Conservation (phyloP, 176 grass and related monocot species). For the Pharus latifolius region DNA sequence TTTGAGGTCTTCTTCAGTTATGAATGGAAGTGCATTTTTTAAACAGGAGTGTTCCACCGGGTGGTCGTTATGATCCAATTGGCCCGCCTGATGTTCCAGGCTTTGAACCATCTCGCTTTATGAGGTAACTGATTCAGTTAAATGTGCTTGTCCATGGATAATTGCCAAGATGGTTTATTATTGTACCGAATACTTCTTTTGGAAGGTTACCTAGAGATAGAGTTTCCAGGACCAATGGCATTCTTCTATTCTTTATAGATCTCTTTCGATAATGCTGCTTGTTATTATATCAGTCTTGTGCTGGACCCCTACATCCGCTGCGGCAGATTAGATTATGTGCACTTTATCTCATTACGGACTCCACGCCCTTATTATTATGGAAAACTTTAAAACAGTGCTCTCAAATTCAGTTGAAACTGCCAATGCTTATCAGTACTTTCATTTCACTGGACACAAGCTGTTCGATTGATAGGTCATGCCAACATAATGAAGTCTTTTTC, state of each 20-base stretch:
- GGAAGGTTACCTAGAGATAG: not conserved
- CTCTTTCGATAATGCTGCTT: not conserved
- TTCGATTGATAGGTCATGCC: not conserved
- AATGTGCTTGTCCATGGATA: slow-evolving; percentile 15
- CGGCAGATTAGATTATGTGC: not conserved
- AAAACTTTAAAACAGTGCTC: not conserved
- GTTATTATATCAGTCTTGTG: not conserved
- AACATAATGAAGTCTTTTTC: not conserved
- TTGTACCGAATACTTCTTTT: not conserved
- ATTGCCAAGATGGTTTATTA: slow-evolving; percentile 4
- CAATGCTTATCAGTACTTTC: not conserved
- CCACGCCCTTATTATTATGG: not conserved
- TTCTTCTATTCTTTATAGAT: not conserved
- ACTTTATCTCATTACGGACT: not conserved
- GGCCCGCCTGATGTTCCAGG: slow-evolving; percentile 76
- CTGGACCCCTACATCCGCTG: not conserved
- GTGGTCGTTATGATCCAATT: slow-evolving; percentile 72
- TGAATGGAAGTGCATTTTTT: slow-evolving; percentile 9
- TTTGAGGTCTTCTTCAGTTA: not conserved
- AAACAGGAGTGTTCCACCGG: slow-evolving; percentile 53
- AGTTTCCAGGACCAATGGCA: not conserved
- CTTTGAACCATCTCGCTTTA: slow-evolving; percentile 77
- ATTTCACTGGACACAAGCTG: not conserved
- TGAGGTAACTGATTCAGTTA: slow-evolving; percentile 40
- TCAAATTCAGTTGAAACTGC: not conserved